Evolutionary conservation across 208 protist species (phyloP), one percentile per base, ranked within the genome.

Genomic region (Spironucleus salmonicida): DNA sequence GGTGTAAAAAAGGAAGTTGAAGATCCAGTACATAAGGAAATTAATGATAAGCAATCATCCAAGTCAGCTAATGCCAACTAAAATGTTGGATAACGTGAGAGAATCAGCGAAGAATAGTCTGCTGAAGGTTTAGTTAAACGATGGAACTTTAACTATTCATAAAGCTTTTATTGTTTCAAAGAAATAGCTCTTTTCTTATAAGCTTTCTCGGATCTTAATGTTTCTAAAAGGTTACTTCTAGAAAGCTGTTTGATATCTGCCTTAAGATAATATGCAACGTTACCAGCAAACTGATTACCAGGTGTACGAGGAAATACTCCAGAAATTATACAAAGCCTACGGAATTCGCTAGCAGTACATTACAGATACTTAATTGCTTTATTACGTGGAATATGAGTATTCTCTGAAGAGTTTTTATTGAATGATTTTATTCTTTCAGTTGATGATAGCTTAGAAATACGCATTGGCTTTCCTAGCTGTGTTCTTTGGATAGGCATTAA

Each of bases 221-320:
- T 62, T 1, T 62, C 2, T 0, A 80, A 4, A 1, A 80, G 0
- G 0, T 59, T 71, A 39, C 78, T 74, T 64, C 91, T 89, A 77
- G 88, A 79, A 0, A 98, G 85, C 86, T 90, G 97, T 78, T 89
- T 88, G 79, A 98, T 96, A 85, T 98, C 95, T 57, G 94, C 93
- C 27, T 86, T 89, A 59, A 93, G 85, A 83, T 97, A 98, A 86
- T 98, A 98, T 53, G 93, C 92, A 82, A 94, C 96, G 42, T 93
- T 88, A 11, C 85, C 82, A 45, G 93, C 92, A 77, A 92, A 88
- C 83, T 88, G 91, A 78, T 92, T 93, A 67, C 80, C 82, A 40
- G 95, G 93, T 35, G 93, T 90, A 35, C 93, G 90, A 7, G 95
- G 95, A 84, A 93, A 97, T 76, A 98, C 91, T 58, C 95, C 95